Evolutionary conservation across 768 basidiomycete genomes (phyloP).

Genomic region (Rhodotorula paludigena): DNA sequence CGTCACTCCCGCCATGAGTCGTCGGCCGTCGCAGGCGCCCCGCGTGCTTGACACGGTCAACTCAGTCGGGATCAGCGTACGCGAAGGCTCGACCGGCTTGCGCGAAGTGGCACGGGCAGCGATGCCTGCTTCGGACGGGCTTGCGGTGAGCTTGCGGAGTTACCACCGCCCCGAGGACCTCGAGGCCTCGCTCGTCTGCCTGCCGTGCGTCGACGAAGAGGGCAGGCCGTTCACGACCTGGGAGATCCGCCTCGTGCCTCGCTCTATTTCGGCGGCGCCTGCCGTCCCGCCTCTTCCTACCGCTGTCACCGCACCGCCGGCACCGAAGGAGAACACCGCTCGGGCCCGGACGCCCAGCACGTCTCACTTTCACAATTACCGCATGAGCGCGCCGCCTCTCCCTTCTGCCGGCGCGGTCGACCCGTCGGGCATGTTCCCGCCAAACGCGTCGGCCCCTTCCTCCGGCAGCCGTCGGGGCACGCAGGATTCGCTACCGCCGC

Average conservation of each 20-base stretch:
- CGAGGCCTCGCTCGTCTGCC: slow-evolving; percentile 19
- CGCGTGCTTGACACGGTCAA: neutral
- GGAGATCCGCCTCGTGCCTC: slow-evolving; percentile 22
- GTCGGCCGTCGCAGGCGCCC: neutral
- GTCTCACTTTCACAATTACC: slow-evolving; percentile 25
- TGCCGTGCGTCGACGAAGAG: slow-evolving; percentile 4
- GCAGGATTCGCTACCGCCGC: neutral
- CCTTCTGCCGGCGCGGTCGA: neutral
- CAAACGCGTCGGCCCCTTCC: neutral
- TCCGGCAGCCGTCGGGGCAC: neutral
- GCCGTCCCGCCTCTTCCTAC: neutral
- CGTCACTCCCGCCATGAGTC: neutral
- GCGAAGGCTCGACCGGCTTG: neutral
- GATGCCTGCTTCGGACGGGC: neutral
- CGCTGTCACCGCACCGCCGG: neutral
- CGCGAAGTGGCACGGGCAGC: slow-evolving; percentile 1
- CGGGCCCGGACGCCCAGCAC: neutral
- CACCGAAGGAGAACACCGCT: neutral
- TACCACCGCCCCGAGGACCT: slow-evolving; percentile 26
- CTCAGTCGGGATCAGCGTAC: slow-evolving; percentile 20
- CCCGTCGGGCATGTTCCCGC: neutral
- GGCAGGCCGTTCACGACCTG: slow-evolving; percentile 18
- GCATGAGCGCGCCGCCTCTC: slow-evolving; percentile 8
- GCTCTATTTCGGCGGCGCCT: neutral
- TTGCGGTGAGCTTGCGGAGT: slow-evolving; percentile 22